Base-by-base conservation (phyloP, 352 stramenopile genomes). In the Blastocystis sp. region DNA sequence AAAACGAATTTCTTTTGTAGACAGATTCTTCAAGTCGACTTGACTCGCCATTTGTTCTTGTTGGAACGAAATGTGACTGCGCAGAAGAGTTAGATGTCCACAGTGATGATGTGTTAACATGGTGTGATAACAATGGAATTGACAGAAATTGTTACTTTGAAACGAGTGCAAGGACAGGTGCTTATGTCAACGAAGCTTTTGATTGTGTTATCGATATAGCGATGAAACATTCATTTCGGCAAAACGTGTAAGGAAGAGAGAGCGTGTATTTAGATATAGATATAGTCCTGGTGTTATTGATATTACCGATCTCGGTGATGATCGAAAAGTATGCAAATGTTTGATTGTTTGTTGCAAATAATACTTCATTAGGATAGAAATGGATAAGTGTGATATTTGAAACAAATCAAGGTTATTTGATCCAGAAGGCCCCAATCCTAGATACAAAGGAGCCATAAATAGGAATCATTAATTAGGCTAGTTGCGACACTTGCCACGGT, bases 281-380 rank as follows among this genome's bases (percentile, higher is more conserved):
- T 74, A 74, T 46, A 27, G 12, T 74, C 63, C 63, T 24, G 63
- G 63, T 6, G 63, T 74, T 1, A 74, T 74, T 46, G 63, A 74
- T 43, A 43, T 74, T n/a, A 74, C 35, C 27, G 63, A 74, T 43
- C 11, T 74, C 11, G 9, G 51, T n/a, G 63, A 74, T 37, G 42
- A 74, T 37, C 35, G 51, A n/a, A 19, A 71, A 24, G 35, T 24
- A 19, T 74, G 63, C 32, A 51, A 74, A 32, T 74, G 35, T 43
- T 71, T 46, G 39, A 9, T 46, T 46, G 39, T 46, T 46, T 46
- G 39, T 46, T 46, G 39, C 9, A 46, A 46, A n/a, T n/a, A n/a
- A n/a, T n/a, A n/a, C n/a, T n/a, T n/a, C n/a, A n/a, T n/a, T n/a
- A n/a, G n/a, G n/a, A n/a, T n/a, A n/a, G n/a, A n/a, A n/a, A n/a